Evolutionary conservation across 495 filamentous ascomycete species (phyloP), one percentile per base, ranked within the genome.

Genomic region (Articulospora tetracladia): DNA sequence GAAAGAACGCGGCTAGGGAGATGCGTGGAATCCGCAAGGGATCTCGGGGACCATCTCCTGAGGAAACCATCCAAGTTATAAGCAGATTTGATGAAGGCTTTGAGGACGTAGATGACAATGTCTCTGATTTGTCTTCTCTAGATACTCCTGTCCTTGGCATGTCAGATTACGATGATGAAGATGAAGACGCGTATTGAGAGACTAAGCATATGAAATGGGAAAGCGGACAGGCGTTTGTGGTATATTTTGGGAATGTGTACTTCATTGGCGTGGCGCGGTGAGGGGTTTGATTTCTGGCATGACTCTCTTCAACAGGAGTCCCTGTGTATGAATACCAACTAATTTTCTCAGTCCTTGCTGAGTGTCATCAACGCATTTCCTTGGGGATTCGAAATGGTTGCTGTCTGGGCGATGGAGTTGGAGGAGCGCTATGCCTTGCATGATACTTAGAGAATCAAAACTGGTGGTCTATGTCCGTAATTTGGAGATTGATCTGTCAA

Each of bases 271-370:
- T 44, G 39, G 39, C 30, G 39, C 3, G 39, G 17, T 44, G 8
- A 11, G 17, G 39, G 39, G n/a, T 3, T 44, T 44, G 39, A 44
- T 15, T 44, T 44, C 39, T 44, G 39, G 39, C 3, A 50, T 60
- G 64, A 51, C 57, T 63, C 27, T 60, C 23, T 61, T 67, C 58
- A 64, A 64, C 61, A 61, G 47, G 53, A 52, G 50, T 49, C 30
- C 19, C 56, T n/a, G 26, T 64, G 65, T 67, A 67, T 60, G 58
- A 64, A 34, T 60, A 67, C 49, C 30, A 57, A 55, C 41, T 32
- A 53, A 53, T 30, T 30, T 11, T 15, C 20, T 51, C 39, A n/a
- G 39, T 44, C 3, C 17, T 44, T 44, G 15, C 39, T 44, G 39
- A 44, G 39, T 44, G 39, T 44, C 17, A 44, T 3, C 15, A 17